Evolutionary conservation across 2,329 filamentous ascomycete species (phyloP), one percentile per base, ranked within the genome.

Genomic region (Colletotrichum horii): DNA sequence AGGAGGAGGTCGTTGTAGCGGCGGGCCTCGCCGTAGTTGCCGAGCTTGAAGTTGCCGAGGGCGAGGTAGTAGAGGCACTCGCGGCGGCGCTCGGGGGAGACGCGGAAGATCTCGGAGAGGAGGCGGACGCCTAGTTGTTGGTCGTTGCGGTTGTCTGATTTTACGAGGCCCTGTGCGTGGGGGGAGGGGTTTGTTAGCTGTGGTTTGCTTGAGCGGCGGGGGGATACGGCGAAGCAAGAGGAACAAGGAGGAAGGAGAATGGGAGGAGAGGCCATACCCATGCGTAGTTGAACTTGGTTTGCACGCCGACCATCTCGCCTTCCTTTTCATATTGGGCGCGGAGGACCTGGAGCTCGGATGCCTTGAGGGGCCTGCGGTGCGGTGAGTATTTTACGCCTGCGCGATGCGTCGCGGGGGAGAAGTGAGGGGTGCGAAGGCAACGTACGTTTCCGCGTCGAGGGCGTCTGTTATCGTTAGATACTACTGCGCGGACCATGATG

Each of bases 211-310:
- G 11, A 8, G 22, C 38, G 14, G 26, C 0, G 36, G 16, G 65
- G 28, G 15, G 12, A 34, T 43, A 66, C 3, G 61, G 70, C 28
- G 66, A 30, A 62, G 26, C 48, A 71, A 28, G 48, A 26, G 32
- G 74, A 78, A 48, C 78, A 73, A 24, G 30, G 24, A 66, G 15
- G 30, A n/a, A 30, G 32, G 26, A 34, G 16, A 43, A 58, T 12
- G 61, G 52, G 60, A 64, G 34, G 38, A 19, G 36, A 15, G 43
- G 38, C 43, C 89, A 73, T 91, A 98, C 96, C 97, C 97, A 99
- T 83, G 97, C 96, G 85, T 96, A 98, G 92, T 99, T 99, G 91
- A 99, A 99, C 84, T 98, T 98, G 77, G 97, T 99, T 86, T 99
- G 97, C 55, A 99, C 92, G 76, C 96, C 96, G 76, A 98, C 96